These are phyloP conservation scores for Ceratocystis diversiconidia DNA, from an alignment of 2,329 filamentous ascomycete genomes.

Conservation along the genomic window DNA sequence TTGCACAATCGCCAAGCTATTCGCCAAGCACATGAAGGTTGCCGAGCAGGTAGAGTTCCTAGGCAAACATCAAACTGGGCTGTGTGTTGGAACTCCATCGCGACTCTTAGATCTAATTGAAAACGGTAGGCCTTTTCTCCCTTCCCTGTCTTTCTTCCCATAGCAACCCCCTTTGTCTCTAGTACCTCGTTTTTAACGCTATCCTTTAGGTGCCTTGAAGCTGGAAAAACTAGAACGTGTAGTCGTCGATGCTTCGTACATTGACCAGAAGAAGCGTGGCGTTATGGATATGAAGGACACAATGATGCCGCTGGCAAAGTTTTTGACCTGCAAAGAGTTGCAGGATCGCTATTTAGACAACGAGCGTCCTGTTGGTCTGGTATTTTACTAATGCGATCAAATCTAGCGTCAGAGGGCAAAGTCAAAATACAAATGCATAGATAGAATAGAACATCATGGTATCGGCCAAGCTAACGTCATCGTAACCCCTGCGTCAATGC, in stretches of 20 bases:
- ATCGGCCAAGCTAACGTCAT: neutral
- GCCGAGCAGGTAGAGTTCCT: slow-evolving; percentile 71
- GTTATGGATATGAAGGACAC: slow-evolving; percentile 94
- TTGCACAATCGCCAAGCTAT: slow-evolving; percentile 71
- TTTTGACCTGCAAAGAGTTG: slow-evolving; percentile 58
- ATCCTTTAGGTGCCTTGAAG: slow-evolving; percentile 46
- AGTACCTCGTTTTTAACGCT: neutral
- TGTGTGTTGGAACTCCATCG: slow-evolving; percentile 81
- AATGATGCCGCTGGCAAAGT: slow-evolving; percentile 61
- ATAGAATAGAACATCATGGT: neutral
- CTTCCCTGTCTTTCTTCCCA: neutral
- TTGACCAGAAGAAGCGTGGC: slow-evolving; percentile 87
- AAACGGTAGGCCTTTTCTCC: slow-evolving; percentile 42
- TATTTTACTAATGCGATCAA: slow-evolving; percentile 43
- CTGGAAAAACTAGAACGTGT: slow-evolving; percentile 60
- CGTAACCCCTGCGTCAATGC: neutral
- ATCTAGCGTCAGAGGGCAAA: neutral
- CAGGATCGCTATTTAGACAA: slow-evolving; percentile 52
- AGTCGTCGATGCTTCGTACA: slow-evolving; percentile 79
- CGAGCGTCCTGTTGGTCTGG: slow-evolving; percentile 42
- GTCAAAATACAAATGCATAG: neutral
- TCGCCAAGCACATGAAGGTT: slow-evolving; percentile 96
- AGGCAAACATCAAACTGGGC: slow-evolving; percentile 55
- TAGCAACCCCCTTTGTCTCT: neutral
- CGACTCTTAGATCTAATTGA: slow-evolving; percentile 71